phyloP scores from a whole-genome alignment of 192 early-diverging fungal species.

The Coemansia sp. region DNA sequence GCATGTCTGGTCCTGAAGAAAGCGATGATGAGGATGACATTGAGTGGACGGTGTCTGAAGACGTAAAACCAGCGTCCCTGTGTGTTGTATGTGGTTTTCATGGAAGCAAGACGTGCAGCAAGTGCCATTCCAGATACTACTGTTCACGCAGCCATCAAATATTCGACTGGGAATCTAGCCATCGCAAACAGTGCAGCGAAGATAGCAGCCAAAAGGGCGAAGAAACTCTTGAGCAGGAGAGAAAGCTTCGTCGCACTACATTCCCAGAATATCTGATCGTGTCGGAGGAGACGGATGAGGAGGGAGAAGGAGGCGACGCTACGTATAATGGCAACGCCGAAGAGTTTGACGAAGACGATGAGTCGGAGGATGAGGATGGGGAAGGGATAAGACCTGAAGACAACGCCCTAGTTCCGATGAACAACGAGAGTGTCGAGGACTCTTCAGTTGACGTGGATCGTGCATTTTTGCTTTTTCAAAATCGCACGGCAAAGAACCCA shows the following conservation, averaged over 20 bases:
- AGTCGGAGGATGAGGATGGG: constrained; percentile 14
- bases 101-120: constrained; percentile 76
- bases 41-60: constrained; percentile 18
- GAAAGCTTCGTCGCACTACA: constrained; percentile 33
- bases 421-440: constrained; percentile 60
- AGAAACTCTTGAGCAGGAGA: constrained; percentile 14
- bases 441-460: constrained; percentile 83
- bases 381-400: constrained; percentile 16
- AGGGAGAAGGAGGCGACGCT: constrained; percentile 50
- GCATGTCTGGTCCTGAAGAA: constrained; percentile 11
- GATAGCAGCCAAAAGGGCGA: not conserved
- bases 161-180: constrained; percentile 76
- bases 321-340: constrained; percentile 52
- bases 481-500: constrained; percentile 69
- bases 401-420: constrained; percentile 27
- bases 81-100: constrained; percentile 73
- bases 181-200: constrained; percentile 65
- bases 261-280: constrained; percentile 70
- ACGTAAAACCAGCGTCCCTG: constrained; percentile 33
- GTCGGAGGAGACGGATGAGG: constrained; percentile 68
- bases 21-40: constrained; percentile 39
- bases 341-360: constrained; percentile 13
- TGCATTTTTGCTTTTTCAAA: constrained; percentile 90
- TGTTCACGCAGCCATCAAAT: constrained; percentile 86
- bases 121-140: constrained; percentile 72